phyloP scores from a whole-genome alignment of 805 yeast genomes.

The Pichia sporocuriosa region DNA sequence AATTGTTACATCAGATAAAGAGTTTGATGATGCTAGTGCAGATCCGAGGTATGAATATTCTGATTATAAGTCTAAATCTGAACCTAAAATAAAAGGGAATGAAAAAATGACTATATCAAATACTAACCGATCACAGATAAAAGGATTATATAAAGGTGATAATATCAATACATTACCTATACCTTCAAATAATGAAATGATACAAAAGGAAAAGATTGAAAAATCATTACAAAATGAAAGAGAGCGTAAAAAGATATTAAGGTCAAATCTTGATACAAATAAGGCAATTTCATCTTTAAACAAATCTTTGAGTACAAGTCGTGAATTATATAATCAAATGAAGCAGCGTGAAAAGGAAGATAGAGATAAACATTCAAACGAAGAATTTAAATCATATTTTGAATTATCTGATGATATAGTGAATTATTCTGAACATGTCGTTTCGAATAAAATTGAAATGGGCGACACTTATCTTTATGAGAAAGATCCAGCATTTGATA shows the following conservation, averaged over 20 bases:
- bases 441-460: not conserved
- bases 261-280: not conserved
- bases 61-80: not conserved
- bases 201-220: not conserved
- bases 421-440: not conserved
- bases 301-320: not conserved
- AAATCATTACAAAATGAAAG: not conserved
- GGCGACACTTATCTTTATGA: not conserved
- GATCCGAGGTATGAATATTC: slow-evolving; percentile 7
- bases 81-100: not conserved
- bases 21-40: slow-evolving; percentile 6
- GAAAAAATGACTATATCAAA: not conserved
- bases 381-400: slow-evolving; percentile 2
- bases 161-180: not conserved
- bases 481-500: slow-evolving; percentile 28
- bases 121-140: not conserved
- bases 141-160: slow-evolving; percentile 6
- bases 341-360: not conserved
- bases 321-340: not conserved
- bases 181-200: not conserved
- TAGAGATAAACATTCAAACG: not conserved
- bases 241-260: not conserved
- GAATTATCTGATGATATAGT: not conserved
- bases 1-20: slow-evolving; percentile 8
- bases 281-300: not conserved